Conservation (phyloP, 208 protist genomes). For the Acanthamoeba triangularis region DNA sequence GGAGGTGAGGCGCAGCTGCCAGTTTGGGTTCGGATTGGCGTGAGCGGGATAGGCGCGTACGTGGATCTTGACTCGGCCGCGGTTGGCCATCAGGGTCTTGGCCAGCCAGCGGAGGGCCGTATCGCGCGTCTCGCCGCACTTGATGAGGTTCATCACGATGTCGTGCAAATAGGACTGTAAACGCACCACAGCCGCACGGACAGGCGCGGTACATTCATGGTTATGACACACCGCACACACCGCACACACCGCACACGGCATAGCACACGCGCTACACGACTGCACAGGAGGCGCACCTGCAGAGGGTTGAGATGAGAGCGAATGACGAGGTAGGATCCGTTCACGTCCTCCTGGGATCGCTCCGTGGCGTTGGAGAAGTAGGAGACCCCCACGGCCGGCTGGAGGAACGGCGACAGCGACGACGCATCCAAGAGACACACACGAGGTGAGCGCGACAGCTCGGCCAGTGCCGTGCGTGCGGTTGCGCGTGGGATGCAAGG, state of each 20-base stretch:
- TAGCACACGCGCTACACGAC: too few relatives aligned
- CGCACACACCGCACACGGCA: not conserved
- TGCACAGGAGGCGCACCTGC: not conserved
- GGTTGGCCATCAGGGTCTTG: slow-evolving; percentile 31
- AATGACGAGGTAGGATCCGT: not conserved
- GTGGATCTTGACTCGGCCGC: slow-evolving; percentile 28
- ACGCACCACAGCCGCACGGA: too few relatives aligned
- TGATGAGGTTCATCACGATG: slow-evolving; percentile 24
- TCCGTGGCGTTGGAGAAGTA: slow-evolving; percentile 40
- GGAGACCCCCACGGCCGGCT: slow-evolving; percentile 14
- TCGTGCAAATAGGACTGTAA: slow-evolving; percentile 25
- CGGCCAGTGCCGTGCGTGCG: too few relatives aligned
- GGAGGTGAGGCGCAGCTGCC: too few relatives aligned
- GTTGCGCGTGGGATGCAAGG: not conserved
- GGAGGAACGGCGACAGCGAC: not conserved
- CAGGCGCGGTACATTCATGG: too few relatives aligned
- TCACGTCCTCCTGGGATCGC: not conserved
- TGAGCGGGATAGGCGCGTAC: not conserved
- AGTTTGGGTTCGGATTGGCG: too few relatives aligned
- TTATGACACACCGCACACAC: not conserved
- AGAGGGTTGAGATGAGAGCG: slow-evolving; percentile 9
- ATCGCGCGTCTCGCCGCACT: slow-evolving; percentile 48
- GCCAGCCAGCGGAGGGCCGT: slow-evolving; percentile 23
- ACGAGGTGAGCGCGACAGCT: not conserved
- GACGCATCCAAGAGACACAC: not conserved